phyloP scores from a whole-genome alignment of 2,329 filamentous ascomycete species.

The Sporothrix curviconia region DNA sequence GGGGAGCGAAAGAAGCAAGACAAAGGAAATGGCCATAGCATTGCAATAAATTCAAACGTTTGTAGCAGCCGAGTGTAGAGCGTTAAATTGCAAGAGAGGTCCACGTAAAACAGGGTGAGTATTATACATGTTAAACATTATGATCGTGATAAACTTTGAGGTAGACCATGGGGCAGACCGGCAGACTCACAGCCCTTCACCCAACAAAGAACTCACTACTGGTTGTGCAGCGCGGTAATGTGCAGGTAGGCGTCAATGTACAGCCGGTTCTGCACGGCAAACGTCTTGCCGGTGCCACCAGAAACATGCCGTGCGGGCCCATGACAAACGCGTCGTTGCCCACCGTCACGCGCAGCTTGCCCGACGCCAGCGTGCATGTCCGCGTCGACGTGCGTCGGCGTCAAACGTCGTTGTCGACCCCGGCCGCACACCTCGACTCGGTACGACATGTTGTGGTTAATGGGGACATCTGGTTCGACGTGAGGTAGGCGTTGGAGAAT shows the following conservation, averaged over 20 bases:
- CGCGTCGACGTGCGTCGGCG: constrained; percentile 18
- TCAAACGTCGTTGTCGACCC: constrained; percentile 22
- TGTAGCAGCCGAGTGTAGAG: too few relatives aligned
- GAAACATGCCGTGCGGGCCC: constrained; percentile 40
- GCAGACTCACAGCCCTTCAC: too few relatives aligned
- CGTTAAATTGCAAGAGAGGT: too few relatives aligned
- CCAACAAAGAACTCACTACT: too few relatives aligned
- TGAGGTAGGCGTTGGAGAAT: constrained; percentile 30
- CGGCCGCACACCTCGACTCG: constrained; percentile 25
- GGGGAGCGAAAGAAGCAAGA: not conserved
- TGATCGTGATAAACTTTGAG: too few relatives aligned
- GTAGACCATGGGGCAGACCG: too few relatives aligned
- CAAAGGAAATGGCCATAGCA: too few relatives aligned
- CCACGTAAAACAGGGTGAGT: too few relatives aligned
- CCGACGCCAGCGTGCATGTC: constrained; percentile 25
- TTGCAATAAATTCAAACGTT: too few relatives aligned
- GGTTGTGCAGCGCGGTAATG: constrained; percentile 13
- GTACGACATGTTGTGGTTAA: constrained; percentile 25
- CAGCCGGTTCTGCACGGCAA: constrained; percentile 36
- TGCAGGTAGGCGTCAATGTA: constrained; percentile 41
- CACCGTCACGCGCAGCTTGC: constrained; percentile 26
- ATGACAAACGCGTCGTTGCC: constrained; percentile 33
- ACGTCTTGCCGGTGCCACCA: constrained; percentile 32
- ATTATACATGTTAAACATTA: too few relatives aligned
- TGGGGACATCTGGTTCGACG: constrained; percentile 20